A percentile compares a stretch with the other conserved stretches of the same genome.
phyloP scores from a whole-genome alignment of 768 basidiomycete species.

The Boletus reticulatus region DNA sequence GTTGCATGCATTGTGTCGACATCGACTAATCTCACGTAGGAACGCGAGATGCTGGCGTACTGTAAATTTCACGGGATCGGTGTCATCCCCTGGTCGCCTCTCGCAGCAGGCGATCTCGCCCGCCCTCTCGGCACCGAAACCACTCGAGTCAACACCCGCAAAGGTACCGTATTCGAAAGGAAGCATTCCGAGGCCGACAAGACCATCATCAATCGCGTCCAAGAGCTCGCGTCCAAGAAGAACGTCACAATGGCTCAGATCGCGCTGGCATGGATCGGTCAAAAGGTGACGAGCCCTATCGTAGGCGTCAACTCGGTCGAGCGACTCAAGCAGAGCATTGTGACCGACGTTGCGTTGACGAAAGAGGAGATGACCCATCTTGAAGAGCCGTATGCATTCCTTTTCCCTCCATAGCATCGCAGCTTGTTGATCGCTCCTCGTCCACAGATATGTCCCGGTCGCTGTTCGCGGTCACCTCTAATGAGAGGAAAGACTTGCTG shows the following conservation, averaged over 20 bases:
- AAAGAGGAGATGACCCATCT: conserved; percentile 31
- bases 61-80: conserved; percentile 51
- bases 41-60: conserved; percentile 44
- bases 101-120: conserved; percentile 39
- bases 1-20: no score
- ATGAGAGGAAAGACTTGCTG: not conserved
- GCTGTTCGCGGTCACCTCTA: conserved; percentile 17
- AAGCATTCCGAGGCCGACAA: conserved; percentile 28
- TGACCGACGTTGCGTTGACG: conserved; percentile 23
- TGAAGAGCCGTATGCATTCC: conserved; percentile 24
- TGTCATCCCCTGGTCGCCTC: conserved; percentile 50
- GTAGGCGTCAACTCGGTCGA: conserved; percentile 37
- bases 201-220: conserved; percentile 39
- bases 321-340: conserved; percentile 32
- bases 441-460: no score
- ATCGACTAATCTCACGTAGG: conserved; percentile 25
- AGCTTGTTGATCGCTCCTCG: no score
- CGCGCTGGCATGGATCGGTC: conserved; percentile 41
- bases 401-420: no score
- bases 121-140: conserved; percentile 34
- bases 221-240: conserved; percentile 39
- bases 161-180: conserved; percentile 22
- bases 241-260: conserved; percentile 43
- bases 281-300: conserved; percentile 45
- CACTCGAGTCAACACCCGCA: conserved; percentile 1